Conservation (phyloP, 768 basidiomycete species). For the Multifurca ochricompacta region DNA sequence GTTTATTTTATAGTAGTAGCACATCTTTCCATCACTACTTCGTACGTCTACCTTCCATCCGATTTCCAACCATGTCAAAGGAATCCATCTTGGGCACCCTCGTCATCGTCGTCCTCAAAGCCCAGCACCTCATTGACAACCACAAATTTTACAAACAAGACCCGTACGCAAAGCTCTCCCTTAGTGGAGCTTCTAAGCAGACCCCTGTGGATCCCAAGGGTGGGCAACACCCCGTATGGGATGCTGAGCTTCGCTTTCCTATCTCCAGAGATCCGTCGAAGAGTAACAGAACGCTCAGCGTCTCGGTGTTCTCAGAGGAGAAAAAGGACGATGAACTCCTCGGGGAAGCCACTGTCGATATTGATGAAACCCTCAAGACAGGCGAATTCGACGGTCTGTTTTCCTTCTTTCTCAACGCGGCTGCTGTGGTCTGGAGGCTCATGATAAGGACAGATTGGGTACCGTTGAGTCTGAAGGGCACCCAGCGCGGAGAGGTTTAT, state of each 20-base stretch:
- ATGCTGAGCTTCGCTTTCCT: constrained; percentile 76
- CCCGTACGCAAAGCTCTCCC: constrained; percentile 62
- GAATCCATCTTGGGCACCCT: constrained; percentile 57
- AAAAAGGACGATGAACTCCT: constrained; percentile 63
- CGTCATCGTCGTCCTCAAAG: constrained; percentile 80
- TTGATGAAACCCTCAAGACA: constrained; percentile 68
- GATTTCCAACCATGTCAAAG: constrained; percentile 7
- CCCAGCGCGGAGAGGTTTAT: constrained; percentile 76
- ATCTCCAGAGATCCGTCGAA: constrained; percentile 50
- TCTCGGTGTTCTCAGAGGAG: constrained; percentile 80
- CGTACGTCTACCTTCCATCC: not conserved
- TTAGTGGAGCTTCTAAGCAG: constrained; percentile 55
- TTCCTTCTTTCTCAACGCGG: not conserved
- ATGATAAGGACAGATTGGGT: constrained; percentile 52
- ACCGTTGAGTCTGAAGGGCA: constrained; percentile 46
- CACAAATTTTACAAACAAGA: constrained; percentile 89
- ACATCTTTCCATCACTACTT: not conserved
- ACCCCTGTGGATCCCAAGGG: constrained; percentile 76
- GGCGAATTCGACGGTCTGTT: constrained; percentile 88
- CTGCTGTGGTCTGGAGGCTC: not conserved
- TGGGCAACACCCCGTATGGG: constrained; percentile 92
- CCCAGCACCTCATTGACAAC: constrained; percentile 71
- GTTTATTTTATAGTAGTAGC: not conserved
- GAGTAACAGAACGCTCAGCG: constrained; percentile 54
- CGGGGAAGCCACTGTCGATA: constrained; percentile 68